phyloP scores from a whole-genome alignment of 2,329 filamentous ascomycete species.

The Fusarium poae region DNA sequence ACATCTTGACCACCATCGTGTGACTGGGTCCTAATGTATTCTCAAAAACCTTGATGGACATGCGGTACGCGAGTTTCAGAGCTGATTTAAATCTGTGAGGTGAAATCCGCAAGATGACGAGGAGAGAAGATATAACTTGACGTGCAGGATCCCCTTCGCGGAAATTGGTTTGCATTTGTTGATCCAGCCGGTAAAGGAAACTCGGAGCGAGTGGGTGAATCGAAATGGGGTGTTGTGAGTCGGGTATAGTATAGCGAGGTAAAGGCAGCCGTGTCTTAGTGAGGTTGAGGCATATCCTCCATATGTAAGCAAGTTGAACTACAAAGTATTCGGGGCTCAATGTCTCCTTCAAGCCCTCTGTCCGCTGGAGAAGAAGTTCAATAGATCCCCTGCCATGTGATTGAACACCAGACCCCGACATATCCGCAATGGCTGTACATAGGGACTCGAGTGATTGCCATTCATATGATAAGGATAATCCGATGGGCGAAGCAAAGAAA shows the following conservation, averaged over 20 bases:
- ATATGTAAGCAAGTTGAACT: neutral
- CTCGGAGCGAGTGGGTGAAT: neutral
- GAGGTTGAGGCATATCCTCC: neutral
- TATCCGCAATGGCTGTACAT: neutral
- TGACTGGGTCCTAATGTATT: no score
- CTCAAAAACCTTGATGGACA: no score
- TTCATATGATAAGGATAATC: neutral
- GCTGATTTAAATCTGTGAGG: no score
- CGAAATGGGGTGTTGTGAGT: neutral
- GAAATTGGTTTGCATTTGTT: fast-evolving
- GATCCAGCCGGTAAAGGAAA: neutral
- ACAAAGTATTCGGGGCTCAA: neutral
- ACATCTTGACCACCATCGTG: no score
- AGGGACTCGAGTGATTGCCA: neutral
- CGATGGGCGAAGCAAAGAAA: neutral
- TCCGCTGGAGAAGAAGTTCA: neutral
- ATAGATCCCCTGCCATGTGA: neutral
- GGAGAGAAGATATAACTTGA: neutral
- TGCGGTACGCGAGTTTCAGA: no score
- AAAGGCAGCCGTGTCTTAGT: neutral
- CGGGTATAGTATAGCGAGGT: no score
- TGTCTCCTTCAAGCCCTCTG: neutral
- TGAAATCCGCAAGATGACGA: neutral
- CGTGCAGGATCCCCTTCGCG: neutral
- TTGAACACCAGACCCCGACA: neutral